These are phyloP conservation scores for Bothriochloa decipiens DNA, from an alignment of 176 grass and related monocot genomes.

Conservation along the genomic window DNA sequence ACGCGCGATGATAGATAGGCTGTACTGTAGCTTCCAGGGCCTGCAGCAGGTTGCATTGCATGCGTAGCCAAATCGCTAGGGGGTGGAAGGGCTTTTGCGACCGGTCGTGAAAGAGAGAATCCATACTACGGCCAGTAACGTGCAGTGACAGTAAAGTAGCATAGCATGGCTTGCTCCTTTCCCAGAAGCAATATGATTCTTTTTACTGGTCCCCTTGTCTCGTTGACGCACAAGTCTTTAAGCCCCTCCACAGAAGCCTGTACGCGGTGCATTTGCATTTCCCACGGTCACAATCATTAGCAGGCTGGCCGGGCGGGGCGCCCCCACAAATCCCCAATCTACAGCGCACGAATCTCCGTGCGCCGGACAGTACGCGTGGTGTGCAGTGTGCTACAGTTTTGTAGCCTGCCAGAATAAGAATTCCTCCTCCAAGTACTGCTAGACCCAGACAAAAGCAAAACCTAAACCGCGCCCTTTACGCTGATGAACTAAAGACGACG, in stretches of 20 bases:
- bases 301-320: too few species aligned
- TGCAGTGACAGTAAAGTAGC: constrained; percentile 38
- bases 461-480: not conserved
- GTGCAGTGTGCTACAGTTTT: too few species aligned
- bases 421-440: too few species aligned
- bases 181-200: constrained; percentile 28
- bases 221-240: not conserved
- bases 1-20: too few species aligned
- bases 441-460: not conserved
- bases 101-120: too few species aligned
- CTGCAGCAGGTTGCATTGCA: not conserved
- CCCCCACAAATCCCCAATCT: constrained; percentile 36
- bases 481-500: not conserved
- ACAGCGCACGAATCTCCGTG: constrained; percentile 38
- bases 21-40: not conserved
- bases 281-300: constrained; percentile 25
- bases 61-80: not conserved
- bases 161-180: constrained; percentile 17
- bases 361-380: not conserved
- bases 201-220: not conserved
- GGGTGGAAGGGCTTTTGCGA: too few species aligned
- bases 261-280: not conserved
- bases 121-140: too few species aligned
- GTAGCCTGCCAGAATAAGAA: too few species aligned
- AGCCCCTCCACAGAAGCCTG: not conserved